Evolutionary conservation across 2,329 filamentous ascomycete genomes (phyloP).

Genomic region (Davidsoniella virescens): DNA sequence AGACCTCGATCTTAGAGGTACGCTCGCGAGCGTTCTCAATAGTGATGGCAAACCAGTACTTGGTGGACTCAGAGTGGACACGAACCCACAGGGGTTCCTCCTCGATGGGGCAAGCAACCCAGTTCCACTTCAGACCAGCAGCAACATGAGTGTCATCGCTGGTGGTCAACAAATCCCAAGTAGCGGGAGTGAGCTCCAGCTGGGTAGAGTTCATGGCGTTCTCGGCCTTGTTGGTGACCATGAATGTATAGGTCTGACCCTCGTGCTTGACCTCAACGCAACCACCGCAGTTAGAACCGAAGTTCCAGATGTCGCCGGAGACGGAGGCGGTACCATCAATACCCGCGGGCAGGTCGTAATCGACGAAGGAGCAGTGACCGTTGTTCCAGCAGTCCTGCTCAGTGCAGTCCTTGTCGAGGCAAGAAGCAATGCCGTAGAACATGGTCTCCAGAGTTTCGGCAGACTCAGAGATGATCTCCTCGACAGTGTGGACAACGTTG

Average conservation of each 20-base stretch:
- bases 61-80: slow-evolving; percentile 14
- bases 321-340: slow-evolving; percentile 6
- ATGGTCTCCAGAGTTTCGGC: slow-evolving; percentile 4
- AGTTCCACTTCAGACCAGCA: slow-evolving; percentile 7
- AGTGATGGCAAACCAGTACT: slow-evolving; percentile 15
- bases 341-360: slow-evolving; percentile 8
- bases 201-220: slow-evolving; percentile 11
- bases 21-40: slow-evolving; percentile 15
- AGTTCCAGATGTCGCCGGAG: slow-evolving; percentile 11
- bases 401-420: slow-evolving; percentile 4
- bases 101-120: slow-evolving; percentile 10
- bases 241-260: slow-evolving; percentile 9
- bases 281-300: slow-evolving; percentile 11
- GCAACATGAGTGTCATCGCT: neutral
- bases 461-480: slow-evolving; percentile 1
- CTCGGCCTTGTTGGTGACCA: slow-evolving; percentile 9
- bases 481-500: neutral
- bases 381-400: slow-evolving; percentile 5
- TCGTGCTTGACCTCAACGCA: slow-evolving; percentile 11
- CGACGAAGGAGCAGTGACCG: slow-evolving; percentile 7
- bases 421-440: slow-evolving; percentile 5
- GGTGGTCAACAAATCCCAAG: slow-evolving; percentile 8
- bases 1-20: slow-evolving; percentile 13
- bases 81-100: slow-evolving; percentile 13
- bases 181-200: slow-evolving; percentile 11